Base-by-base conservation (phyloP, 805 yeast genomes). In the Wickerhamomyces canadensis region DNA sequence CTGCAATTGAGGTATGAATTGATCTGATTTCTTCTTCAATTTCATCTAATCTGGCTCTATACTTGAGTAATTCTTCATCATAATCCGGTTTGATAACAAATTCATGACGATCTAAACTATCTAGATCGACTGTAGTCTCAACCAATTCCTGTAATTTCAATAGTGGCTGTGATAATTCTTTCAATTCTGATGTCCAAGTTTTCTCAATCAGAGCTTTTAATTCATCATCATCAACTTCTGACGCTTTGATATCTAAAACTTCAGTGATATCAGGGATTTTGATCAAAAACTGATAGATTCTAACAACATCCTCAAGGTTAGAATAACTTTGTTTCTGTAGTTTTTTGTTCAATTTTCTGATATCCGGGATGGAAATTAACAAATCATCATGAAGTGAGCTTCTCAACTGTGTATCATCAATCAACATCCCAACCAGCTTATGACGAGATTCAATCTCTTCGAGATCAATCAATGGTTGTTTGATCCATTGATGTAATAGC, bases 401-500 rank as follows among this genome's bases (percentile, higher is more conserved):
- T 41, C 96, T 70, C 37, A 83, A 54, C 44, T 74, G 76, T 6
- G 86, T 61, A 48, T 88, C 84, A 23, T 80, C 74, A n/a, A 84
- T 67, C 45, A 93, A 62, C 41, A 74, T 70, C 19, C 77, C 82
- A n/a, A 91, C 95, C 34, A 93, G 63, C 7, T 65, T 58, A 46
- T 85, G 96, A 35, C 99, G 71, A 31, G 77, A 68, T 27, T 63
- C 58, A 27, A 93, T 88, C 35, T 69, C 76, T 0, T 49, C 53
- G 10, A 71, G 54, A 46, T 78, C 77, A 36, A 95, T 80, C 34
- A 93, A 68, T 1, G 99, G 99, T 60, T 93, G 98, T 54, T 91
- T 93, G 43, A 93, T 69, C 98, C 98, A 93, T 54, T 87, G 96
- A 13, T 93, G 80, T 19, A 93, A 70, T 35, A 89, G 62, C 45